Percentiles rank a stretch among this genome's conserved stretches.
phyloP scores from a whole-genome alignment of 1,284 basidiomycete species.

The Apiotrichum mycotoxinovorans region DNA sequence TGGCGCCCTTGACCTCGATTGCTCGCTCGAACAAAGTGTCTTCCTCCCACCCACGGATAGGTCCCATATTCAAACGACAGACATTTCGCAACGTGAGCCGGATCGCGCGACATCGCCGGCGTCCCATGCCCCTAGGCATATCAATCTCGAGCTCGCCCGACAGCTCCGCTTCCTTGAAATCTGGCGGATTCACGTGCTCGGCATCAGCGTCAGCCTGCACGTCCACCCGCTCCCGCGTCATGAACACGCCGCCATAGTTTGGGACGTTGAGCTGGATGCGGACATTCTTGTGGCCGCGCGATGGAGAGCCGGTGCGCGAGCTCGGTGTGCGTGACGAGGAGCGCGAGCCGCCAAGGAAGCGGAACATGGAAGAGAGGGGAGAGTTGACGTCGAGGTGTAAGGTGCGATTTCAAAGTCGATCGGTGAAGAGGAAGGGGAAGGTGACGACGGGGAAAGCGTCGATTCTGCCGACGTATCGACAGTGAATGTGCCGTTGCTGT shows the following conservation, averaged over 20 bases:
- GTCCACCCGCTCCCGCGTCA: conserved; percentile 9
- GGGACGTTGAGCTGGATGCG: conserved; percentile 22
- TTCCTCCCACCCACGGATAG: conserved; percentile 20
- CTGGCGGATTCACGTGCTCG: neutral
- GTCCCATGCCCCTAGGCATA: conserved; percentile 21
- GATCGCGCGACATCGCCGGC: conserved; percentile 26
- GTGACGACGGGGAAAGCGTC: neutral
- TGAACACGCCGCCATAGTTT: conserved; percentile 21
- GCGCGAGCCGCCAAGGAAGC: conserved; percentile 15
- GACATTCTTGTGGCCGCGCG: neutral
- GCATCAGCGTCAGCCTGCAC: neutral
- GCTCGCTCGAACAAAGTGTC: conserved; percentile 27
- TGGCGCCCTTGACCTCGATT: conserved; percentile 23
- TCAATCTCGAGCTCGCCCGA: conserved; percentile 22
- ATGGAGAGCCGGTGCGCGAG: conserved; percentile 13
- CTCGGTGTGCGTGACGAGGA: too few species aligned
- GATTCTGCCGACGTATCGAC: neutral
- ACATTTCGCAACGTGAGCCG: conserved; percentile 23
- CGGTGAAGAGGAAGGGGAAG: too few species aligned
- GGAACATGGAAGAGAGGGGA: conserved; percentile 5
- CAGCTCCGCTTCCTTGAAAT: conserved; percentile 2
- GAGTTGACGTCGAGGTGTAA: neutral
- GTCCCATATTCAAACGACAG: conserved; percentile 18
- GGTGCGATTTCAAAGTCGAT: too few species aligned
- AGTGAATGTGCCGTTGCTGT: too few species aligned